Evolutionary conservation across 2,329 filamentous ascomycete genomes (phyloP).

Genomic region (Colletotrichum theobromicola): DNA sequence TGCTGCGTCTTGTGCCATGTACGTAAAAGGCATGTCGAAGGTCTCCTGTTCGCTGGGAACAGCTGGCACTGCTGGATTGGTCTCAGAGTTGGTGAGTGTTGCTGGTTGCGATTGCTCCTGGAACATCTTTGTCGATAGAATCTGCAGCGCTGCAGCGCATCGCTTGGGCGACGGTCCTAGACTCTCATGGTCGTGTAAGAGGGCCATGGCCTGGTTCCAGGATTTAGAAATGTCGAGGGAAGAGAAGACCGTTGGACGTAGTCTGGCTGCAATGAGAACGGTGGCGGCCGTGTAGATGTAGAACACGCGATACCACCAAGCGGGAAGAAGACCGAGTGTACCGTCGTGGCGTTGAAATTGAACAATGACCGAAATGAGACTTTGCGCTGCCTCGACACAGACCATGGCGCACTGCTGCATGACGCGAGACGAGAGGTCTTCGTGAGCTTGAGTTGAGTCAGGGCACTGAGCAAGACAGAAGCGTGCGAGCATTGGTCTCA

Average conservation of each 20-base stretch:
- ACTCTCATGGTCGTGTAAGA: constrained; percentile 36
- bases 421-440: constrained; percentile 31
- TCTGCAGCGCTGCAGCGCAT: constrained; percentile 37
- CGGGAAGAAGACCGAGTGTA: constrained; percentile 37
- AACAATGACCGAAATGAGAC: constrained; percentile 33
- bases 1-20: background rate
- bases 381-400: constrained; percentile 37
- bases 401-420: constrained; percentile 36
- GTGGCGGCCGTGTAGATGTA: constrained; percentile 42
- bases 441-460: constrained; percentile 11
- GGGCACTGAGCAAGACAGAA: constrained; percentile 33
- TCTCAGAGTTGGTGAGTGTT: background rate
- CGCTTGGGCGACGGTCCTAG: constrained; percentile 36
- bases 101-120: constrained; percentile 22
- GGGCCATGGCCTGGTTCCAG: constrained; percentile 36
- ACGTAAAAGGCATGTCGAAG: constrained; percentile 10
- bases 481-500: constrained; percentile 35
- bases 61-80: background rate
- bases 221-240: constrained; percentile 29
- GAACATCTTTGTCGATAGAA: constrained; percentile 37
- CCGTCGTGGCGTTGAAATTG: constrained; percentile 34
- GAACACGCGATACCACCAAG: constrained; percentile 45
- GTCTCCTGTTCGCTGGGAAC: background rate
- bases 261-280: constrained; percentile 38
- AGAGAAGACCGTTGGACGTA: constrained; percentile 36